A percentile compares a stretch with the other conserved stretches of the same genome.
phyloP scores from a whole-genome alignment of 176 grass and related monocot genomes.

The Chrysopogon serrulatus region DNA sequence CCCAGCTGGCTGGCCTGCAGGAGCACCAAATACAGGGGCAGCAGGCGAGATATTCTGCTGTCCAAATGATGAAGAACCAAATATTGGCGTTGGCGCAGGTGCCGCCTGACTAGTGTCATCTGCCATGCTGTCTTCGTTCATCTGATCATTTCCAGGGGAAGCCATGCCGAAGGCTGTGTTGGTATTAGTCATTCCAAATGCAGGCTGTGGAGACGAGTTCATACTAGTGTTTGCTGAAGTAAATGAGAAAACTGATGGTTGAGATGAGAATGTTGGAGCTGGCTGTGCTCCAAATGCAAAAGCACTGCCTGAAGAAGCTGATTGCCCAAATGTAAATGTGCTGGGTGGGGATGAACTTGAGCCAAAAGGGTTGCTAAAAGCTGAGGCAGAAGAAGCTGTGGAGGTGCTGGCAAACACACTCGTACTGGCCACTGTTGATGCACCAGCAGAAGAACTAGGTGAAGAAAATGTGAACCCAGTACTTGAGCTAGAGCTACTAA shows the following conservation, averaged over 20 bases:
- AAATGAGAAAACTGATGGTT: conserved; percentile 42
- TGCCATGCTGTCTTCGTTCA: conserved; percentile 70
- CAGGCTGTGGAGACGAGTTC: conserved; percentile 31
- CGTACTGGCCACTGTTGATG: conserved; percentile 9
- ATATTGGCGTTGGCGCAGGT: conserved; percentile 21
- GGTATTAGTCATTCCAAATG: conserved; percentile 38
- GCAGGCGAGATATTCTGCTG: conserved; percentile 31
- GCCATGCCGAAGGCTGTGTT: conserved; percentile 29
- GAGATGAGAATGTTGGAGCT: conserved; percentile 26
- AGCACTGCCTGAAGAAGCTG: conserved; percentile 34
- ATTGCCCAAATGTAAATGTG: conserved; percentile 48
- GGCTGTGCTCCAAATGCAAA: conserved; percentile 49
- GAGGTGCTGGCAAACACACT: conserved; percentile 31
- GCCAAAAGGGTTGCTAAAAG: conserved; percentile 34
- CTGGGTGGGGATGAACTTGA: conserved; percentile 42
- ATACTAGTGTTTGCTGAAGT: conserved; percentile 27
- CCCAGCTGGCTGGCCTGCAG: conserved; percentile 18
- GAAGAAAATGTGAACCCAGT: conserved; percentile 48
- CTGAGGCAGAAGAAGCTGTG: conserved; percentile 19
- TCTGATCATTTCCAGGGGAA: conserved; percentile 63
- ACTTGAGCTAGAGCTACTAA: conserved; percentile 12
- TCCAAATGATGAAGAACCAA: conserved; percentile 45
- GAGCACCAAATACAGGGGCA: conserved; percentile 38
- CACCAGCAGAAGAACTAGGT: conserved; percentile 33
- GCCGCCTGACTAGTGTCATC: conserved; percentile 46